phyloP scores from a whole-genome alignment of 2,329 filamentous ascomycete species.

The Pseudocercospora cruenta region DNA sequence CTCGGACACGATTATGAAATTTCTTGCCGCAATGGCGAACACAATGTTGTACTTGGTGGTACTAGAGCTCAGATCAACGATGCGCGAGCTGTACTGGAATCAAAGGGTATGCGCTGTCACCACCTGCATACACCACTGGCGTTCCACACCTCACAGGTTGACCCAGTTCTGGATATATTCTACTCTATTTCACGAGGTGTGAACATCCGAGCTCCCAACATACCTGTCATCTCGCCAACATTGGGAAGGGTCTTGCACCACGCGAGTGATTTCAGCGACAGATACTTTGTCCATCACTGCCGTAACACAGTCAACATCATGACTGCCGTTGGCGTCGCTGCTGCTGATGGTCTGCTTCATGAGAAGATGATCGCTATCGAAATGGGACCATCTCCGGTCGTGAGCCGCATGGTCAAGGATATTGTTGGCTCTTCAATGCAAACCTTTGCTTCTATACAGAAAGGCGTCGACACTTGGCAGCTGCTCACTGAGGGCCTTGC shows the following conservation, averaged over 20 bases:
- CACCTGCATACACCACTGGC: slow-evolving; percentile 29
- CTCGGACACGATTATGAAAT: slow-evolving; percentile 22
- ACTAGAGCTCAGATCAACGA: slow-evolving; percentile 22
- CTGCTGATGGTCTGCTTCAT: slow-evolving; percentile 35
- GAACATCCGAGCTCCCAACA: slow-evolving; percentile 30
- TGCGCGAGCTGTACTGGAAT: slow-evolving; percentile 13
- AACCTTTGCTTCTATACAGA: slow-evolving; percentile 11
- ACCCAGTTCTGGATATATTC: slow-evolving; percentile 35
- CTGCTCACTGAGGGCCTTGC: slow-evolving; percentile 54
- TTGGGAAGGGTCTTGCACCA: slow-evolving; percentile 31
- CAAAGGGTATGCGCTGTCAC: slow-evolving; percentile 16
- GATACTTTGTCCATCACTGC: slow-evolving; percentile 29
- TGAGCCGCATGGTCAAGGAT: slow-evolving; percentile 19
- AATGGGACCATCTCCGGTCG: slow-evolving; percentile 53
- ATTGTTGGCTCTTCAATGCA: slow-evolving; percentile 9
- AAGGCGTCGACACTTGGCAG: slow-evolving; percentile 47
- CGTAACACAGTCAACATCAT: slow-evolving; percentile 49
- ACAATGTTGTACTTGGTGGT: slow-evolving; percentile 29
- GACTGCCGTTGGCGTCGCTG: slow-evolving; percentile 27
- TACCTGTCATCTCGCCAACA: slow-evolving; percentile 39
- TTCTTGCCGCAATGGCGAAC: slow-evolving; percentile 30
- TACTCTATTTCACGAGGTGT: slow-evolving; percentile 24
- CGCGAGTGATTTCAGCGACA: slow-evolving; percentile 19
- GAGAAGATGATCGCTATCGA: slow-evolving; percentile 46
- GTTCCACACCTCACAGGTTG: slow-evolving; percentile 41